These are phyloP conservation scores for Globisporangium spinosum DNA, from an alignment of 352 stramenopile genomes.

Conservation along the genomic window DNA sequence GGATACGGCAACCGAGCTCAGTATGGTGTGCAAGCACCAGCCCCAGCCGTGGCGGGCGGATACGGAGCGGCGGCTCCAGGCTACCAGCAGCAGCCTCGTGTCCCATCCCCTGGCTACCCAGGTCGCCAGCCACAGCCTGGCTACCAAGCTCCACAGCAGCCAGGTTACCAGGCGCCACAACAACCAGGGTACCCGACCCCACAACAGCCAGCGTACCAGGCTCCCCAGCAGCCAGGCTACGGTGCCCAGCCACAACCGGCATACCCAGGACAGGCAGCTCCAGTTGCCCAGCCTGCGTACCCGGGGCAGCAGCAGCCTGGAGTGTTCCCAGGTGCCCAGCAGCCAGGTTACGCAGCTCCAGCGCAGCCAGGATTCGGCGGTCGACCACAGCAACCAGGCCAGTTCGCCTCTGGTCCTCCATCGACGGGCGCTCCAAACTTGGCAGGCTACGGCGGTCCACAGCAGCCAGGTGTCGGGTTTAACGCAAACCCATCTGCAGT, in stretches of 20 bases:
- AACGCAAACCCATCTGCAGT: slow-evolving; percentile 34
- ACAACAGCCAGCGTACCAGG: slow-evolving; percentile 22
- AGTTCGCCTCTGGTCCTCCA: slow-evolving; percentile 49
- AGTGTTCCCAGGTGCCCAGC: slow-evolving; percentile 16
- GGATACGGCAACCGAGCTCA: slow-evolving; percentile 30
- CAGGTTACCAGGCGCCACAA: slow-evolving; percentile 14
- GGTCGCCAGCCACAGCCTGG: slow-evolving; percentile 25
- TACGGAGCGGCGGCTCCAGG: slow-evolving; percentile 32
- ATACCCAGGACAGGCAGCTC: slow-evolving; percentile 20
- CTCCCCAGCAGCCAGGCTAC: slow-evolving; percentile 22
- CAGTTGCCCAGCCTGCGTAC: slow-evolving; percentile 4
- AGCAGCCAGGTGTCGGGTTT: slow-evolving; percentile 33
- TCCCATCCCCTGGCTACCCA: slow-evolving; percentile 36
- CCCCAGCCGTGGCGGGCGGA: slow-evolving; percentile 27
- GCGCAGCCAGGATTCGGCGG: slow-evolving; percentile 27
- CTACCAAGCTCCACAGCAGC: slow-evolving; percentile 15
- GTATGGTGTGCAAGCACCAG: slow-evolving; percentile 37
- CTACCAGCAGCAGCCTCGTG: slow-evolving; percentile 41
- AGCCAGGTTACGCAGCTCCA: slow-evolving; percentile 40
- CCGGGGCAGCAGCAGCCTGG: slow-evolving; percentile 29
- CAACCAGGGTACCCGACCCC: slow-evolving; percentile 2
- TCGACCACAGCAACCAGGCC: slow-evolving; percentile 32
- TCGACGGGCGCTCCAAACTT: slow-evolving; percentile 29
- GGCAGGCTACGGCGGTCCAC: slow-evolving; percentile 29
- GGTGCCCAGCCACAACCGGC: slow-evolving; percentile 25